Conservation (phyloP, 768 basidiomycete genomes). For the Mycena vitilis region DNA sequence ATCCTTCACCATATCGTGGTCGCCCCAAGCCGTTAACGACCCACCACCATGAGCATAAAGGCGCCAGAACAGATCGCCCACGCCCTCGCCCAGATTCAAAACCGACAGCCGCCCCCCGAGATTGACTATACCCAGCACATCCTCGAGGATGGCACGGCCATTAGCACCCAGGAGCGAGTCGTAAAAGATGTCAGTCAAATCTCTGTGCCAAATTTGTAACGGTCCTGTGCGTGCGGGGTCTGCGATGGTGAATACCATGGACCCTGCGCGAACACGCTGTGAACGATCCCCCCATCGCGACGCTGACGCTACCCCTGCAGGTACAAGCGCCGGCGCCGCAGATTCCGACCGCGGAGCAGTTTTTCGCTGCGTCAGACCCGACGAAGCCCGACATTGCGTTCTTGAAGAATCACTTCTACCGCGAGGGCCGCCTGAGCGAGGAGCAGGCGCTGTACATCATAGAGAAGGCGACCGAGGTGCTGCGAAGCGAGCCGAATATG, state of each 20-base stretch:
- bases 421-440: constrained; percentile 93
- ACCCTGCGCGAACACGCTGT: neutral
- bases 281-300: constrained; percentile 17
- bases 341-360: constrained; percentile 92
- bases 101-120: constrained; percentile 58
- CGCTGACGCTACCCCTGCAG: constrained; percentile 51
- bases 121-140: constrained; percentile 94
- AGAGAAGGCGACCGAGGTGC: constrained; percentile 82
- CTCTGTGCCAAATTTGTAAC: constrained; percentile 3
- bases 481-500: constrained; percentile 89
- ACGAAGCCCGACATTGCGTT: constrained; percentile 95
- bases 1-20: constrained; percentile 2
- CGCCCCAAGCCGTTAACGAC: neutral
- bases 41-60: constrained; percentile 35
- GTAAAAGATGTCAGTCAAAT: constrained; percentile 87
- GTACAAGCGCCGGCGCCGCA: constrained; percentile 98
- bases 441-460: constrained; percentile 96
- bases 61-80: constrained; percentile 61
- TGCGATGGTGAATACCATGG: neutral
- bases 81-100: constrained; percentile 73
- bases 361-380: constrained; percentile 83
- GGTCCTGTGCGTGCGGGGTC: constrained; percentile 10
- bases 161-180: constrained; percentile 94
- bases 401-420: constrained; percentile 98
- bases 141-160: constrained; percentile 90